These are phyloP conservation scores for Psilocybe tampanensis DNA, from an alignment of 768 basidiomycete genomes.

Conservation along the genomic window DNA sequence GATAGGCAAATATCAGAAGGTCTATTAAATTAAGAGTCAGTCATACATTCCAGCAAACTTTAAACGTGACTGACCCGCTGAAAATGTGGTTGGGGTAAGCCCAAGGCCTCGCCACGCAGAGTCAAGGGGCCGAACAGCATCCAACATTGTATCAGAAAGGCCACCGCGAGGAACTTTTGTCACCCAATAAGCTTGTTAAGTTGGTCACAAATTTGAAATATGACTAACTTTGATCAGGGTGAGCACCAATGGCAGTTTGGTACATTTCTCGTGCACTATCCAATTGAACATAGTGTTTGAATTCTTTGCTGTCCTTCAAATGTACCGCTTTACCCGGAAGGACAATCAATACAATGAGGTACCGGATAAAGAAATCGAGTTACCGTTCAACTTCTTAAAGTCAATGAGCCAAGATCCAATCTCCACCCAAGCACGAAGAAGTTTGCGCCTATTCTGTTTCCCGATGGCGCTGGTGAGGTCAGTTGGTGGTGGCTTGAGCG, in stretches of 20 bases:
- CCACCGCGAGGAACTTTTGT: slow-evolving; percentile 61
- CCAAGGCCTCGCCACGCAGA: slow-evolving; percentile 55
- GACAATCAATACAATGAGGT: slow-evolving; percentile 5
- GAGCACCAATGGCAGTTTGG: slow-evolving; percentile 73
- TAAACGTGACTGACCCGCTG: slow-evolving; percentile 49
- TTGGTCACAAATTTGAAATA: too few species aligned
- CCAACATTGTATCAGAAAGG: slow-evolving; percentile 41
- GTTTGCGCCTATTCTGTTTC: slow-evolving; percentile 54
- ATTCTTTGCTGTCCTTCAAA: slow-evolving; percentile 45
- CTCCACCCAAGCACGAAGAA: slow-evolving; percentile 84
- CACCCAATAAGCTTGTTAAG: too few species aligned
- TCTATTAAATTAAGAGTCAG: slow-evolving; percentile 40
- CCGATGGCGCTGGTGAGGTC: slow-evolving; percentile 49
- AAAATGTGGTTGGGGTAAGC: slow-evolving; percentile 66
- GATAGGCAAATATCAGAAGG: slow-evolving; percentile 75
- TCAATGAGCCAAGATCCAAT: slow-evolving; percentile 66
- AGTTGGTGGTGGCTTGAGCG: slow-evolving; percentile 57
- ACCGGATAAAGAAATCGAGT: slow-evolving; percentile 8
- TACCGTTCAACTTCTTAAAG: slow-evolving; percentile 52
- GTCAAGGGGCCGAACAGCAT: slow-evolving; percentile 38
- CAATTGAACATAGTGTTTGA: slow-evolving; percentile 37
- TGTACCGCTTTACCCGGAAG: slow-evolving; percentile 36
- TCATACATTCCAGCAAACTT: not conserved
- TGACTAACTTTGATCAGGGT: slow-evolving; percentile 69
- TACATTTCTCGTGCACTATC: slow-evolving; percentile 70